Base-by-base conservation (phyloP, 2,329 filamentous ascomycete species). In the Curvularia spicifera region DNA sequence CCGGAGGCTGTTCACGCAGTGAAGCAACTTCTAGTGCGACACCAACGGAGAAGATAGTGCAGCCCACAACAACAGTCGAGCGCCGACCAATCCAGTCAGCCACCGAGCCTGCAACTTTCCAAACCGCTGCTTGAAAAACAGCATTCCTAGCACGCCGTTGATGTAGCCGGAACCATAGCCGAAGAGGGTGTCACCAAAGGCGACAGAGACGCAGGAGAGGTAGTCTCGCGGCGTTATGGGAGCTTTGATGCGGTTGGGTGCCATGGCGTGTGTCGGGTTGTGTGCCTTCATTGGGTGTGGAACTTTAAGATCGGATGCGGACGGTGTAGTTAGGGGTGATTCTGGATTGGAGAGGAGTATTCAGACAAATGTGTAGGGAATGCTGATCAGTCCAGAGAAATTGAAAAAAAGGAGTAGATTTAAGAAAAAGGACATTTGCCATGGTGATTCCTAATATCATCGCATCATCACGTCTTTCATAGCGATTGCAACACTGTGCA, bases 91-190 rank as follows among this genome's bases (percentile, higher is more conserved):
- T 77, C 57, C 81, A 80, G 73, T 96, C 92, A 43, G 87, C 91
- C 2, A 72, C 54, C 20, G 67, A 89, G 8, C 90, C 91, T 28
- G 90, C 86, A n/a, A 88, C 75, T 70, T 46, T 47, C 73, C 73
- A 56, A 74, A 75, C 47, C 70, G 61, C 42, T 73, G 66, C 65
- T 75, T 74, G 67, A 76, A 75, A 55, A 63, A 74, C 56, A 73
- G 65, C 75, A 77, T 78, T 13, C 62, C 84, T 40, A 84, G 78
- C 58, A 89, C 85, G 73, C 87, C 87, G 74, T 86, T 87, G 80
- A 91, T 90, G 79, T 90, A 90, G 67, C 89, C 90, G 42, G 89
- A 90, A 71, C 92, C 90, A 78, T 90, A 93, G 49, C 90, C 90
- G 78, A 91, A 90, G 80, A 91, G 89, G 78, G 91, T 89, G 66